Base-by-base conservation (phyloP, 805 yeast genomes). In the Ascoidea tarda region DNA sequence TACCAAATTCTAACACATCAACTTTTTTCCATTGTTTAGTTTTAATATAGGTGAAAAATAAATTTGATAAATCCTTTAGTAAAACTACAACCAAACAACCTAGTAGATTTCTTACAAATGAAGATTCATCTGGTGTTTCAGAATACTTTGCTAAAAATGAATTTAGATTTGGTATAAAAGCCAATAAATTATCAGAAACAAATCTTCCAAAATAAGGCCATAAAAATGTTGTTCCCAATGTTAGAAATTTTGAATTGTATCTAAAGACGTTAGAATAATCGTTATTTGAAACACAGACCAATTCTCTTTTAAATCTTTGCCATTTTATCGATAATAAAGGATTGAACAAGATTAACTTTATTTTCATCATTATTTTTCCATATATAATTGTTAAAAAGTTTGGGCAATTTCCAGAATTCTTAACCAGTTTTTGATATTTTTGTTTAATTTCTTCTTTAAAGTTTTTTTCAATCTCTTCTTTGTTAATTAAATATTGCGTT, bases 61-160 rank as follows among this genome's bases (percentile, higher is more conserved):
- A 55, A 51, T 65, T 63, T n/a, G 59, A 48, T 12, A 63, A 45
- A 54, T 71, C 74, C 46, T 69, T 67, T 1, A 58, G 3, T 1
- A 70, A 8, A 0, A 62, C 67, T 8, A 63, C 65, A 5, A 56
- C 50, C 8, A 59, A 33, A 55, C 71, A 64, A 1, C 72, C 73
- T 5, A 68, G 33, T n/a, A 70, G 28, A 50, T 70, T 69, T 21
- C 66, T 51, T 1, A 66, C 54, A 47, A 66, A 69, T 6, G 60
- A 55, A 1, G 62, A 60, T 52, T 71, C 72, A 56, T 70, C 73
- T 1, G 75, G 74, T 0, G 72, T 69, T 16, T 55, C 53, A 8
- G 61, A 57, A 38, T 10, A 38, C 14, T 38, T 14, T 10, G 14
- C 14, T 38, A 14, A 52, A 52, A 21, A 51, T 56, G 53, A 60